Percentiles rank a stretch among this genome's conserved stretches.
Conservation (phyloP, 1,284 basidiomycete species). For the Coniferiporia weirii region DNA sequence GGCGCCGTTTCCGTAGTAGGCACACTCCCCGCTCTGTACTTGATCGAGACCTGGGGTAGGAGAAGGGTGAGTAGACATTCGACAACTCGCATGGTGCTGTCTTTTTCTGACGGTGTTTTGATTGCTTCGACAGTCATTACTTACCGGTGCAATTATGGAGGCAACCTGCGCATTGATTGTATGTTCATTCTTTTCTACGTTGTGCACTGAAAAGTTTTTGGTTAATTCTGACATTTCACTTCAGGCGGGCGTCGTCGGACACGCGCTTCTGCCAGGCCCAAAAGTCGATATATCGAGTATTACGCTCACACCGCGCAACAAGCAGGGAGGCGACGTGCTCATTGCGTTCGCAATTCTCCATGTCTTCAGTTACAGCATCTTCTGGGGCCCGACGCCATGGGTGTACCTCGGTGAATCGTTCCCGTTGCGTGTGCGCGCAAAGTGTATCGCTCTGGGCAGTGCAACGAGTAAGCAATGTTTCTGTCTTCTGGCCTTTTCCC, state of each 20-base stretch:
- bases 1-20: constrained; percentile 65
- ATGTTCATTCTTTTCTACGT: constrained; percentile 19
- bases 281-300: constrained; percentile 27
- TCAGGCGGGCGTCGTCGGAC: constrained; percentile 66
- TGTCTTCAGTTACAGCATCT: constrained; percentile 65
- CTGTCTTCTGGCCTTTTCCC: neutral
- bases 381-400: constrained; percentile 72
- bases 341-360: constrained; percentile 77
- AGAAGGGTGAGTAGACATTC: constrained; percentile 38
- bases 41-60: constrained; percentile 65
- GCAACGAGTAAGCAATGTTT: constrained; percentile 38
- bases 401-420: constrained; percentile 59
- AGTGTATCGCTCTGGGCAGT: constrained; percentile 68
- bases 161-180: constrained; percentile 60
- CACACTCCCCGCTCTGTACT: constrained; percentile 57
- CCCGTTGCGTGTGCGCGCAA: constrained; percentile 73
- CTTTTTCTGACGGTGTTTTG: neutral
- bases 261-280: constrained; percentile 56
- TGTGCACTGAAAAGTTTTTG: too few species aligned
- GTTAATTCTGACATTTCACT: neutral
- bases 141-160: constrained; percentile 62
- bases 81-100: neutral
- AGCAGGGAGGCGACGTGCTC: constrained; percentile 55
- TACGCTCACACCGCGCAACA: constrained; percentile 47
- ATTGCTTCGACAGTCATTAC: constrained; percentile 42